These are phyloP conservation scores for Botrytis deweyae DNA, from an alignment of 2,329 filamentous ascomycete genomes.

Conservation along the genomic window DNA sequence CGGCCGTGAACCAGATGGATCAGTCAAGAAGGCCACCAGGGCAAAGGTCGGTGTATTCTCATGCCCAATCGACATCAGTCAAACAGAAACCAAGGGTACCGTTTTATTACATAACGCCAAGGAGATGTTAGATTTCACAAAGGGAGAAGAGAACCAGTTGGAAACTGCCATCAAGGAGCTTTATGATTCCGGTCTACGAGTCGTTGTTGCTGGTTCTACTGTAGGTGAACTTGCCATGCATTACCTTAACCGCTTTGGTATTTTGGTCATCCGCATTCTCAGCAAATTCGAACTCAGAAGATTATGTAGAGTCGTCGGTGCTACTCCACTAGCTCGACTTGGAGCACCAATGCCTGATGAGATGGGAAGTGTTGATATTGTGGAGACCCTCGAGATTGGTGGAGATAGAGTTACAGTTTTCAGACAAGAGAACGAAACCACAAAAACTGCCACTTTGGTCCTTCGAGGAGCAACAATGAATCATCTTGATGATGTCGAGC, in stretches of 20 bases:
- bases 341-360: constrained; percentile 99
- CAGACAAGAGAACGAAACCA: constrained; percentile 90
- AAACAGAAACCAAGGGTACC: constrained; percentile 98
- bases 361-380: constrained; percentile 92
- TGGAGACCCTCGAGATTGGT: constrained; percentile 96
- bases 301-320: constrained; percentile 92
- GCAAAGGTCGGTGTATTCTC: constrained; percentile 97
- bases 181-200: constrained; percentile 87
- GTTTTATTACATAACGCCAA: constrained; percentile 95
- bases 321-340: constrained; percentile 90
- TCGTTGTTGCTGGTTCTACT: constrained; percentile 88
- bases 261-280: constrained; percentile 92
- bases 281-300: constrained; percentile 97
- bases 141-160: constrained; percentile 90
- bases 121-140: constrained; percentile 98
- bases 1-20: constrained; percentile 88
- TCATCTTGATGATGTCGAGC: constrained; percentile 94
- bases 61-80: constrained; percentile 90
- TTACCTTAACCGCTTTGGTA: constrained; percentile 96
- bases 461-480: constrained; percentile 96
- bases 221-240: constrained; percentile 94
- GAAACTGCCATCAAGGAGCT: constrained; percentile 93
- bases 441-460: constrained; percentile 90
- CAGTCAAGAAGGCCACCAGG: constrained; percentile 83
- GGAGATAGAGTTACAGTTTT: constrained; percentile 98